Percentiles rank a stretch among this genome's conserved stretches.
Conservation (phyloP, 768 basidiomycete genomes). For the Astraeus odoratus region DNA sequence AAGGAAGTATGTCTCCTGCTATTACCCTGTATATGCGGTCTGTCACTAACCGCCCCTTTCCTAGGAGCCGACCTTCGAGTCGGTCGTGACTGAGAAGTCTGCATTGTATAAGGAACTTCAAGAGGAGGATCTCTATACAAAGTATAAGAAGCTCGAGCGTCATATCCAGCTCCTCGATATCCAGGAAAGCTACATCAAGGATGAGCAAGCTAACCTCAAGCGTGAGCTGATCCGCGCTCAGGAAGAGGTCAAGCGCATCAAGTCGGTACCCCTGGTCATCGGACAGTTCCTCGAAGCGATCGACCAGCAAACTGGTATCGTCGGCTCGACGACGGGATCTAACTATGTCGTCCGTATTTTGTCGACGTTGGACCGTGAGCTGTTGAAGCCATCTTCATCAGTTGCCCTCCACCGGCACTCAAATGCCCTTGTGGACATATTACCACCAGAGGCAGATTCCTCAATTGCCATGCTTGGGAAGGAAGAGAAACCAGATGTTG, state of each 20-base stretch:
- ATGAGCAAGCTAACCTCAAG: slow-evolving; percentile 96
- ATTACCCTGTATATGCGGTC: background rate
- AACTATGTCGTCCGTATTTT: slow-evolving; percentile 98
- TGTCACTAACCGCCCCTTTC: background rate
- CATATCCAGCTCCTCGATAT: slow-evolving; percentile 95
- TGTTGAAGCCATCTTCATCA: slow-evolving; percentile 94
- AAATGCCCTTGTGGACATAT: slow-evolving; percentile 95
- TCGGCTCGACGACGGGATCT: slow-evolving; percentile 94
- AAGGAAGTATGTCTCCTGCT: slow-evolving; percentile 68
- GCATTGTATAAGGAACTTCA: slow-evolving; percentile 82
- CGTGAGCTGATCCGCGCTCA: slow-evolving; percentile 97
- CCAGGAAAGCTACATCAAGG: slow-evolving; percentile 95
- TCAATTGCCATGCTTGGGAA: slow-evolving; percentile 91
- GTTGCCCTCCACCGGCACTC: slow-evolving; percentile 99
- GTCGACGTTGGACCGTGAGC: slow-evolving; percentile 92
- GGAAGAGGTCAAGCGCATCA: slow-evolving; percentile 99
- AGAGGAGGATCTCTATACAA: slow-evolving; percentile 90
- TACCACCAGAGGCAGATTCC: slow-evolving; percentile 97
- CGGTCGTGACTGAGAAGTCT: slow-evolving; percentile 83
- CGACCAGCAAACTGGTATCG: slow-evolving; percentile 95
- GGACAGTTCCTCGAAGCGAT: slow-evolving; percentile 99
- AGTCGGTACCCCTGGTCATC: slow-evolving; percentile 97
- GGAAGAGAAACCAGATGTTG: slow-evolving; percentile 92
- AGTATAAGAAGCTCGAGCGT: slow-evolving; percentile 93
- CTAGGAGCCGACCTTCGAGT: slow-evolving; percentile 87